These are phyloP conservation scores for Aurantiochytrium sp. DNA, from an alignment of 108 stramenopile genomes.

Conservation along the genomic window DNA sequence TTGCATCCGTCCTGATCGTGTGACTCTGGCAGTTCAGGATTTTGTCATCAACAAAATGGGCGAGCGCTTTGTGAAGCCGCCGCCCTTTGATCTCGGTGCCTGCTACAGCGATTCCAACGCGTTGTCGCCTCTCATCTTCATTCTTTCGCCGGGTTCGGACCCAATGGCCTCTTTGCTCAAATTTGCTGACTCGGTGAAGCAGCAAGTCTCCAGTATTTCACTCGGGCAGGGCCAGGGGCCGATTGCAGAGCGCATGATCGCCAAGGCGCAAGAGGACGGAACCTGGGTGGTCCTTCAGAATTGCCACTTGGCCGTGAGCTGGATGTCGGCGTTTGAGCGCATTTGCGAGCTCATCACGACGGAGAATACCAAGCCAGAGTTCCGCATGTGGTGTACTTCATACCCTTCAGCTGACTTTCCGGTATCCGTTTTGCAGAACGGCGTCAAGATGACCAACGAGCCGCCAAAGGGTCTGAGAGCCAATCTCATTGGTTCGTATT, in stretches of 20 bases:
- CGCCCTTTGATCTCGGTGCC: slow-evolving; percentile 47
- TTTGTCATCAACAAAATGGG: slow-evolving; percentile 50
- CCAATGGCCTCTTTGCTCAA: slow-evolving; percentile 52
- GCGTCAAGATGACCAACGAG: slow-evolving; percentile 65
- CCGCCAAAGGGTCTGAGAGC: slow-evolving; percentile 59
- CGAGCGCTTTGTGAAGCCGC: slow-evolving; percentile 51
- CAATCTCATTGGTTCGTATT: slow-evolving; percentile 37
- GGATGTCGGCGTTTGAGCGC: slow-evolving; percentile 53
- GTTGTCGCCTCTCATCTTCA: slow-evolving; percentile 47
- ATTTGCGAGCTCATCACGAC: slow-evolving; percentile 38
- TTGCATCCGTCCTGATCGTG: slow-evolving; percentile 48
- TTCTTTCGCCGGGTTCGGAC: slow-evolving; percentile 53
- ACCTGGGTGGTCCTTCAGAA: slow-evolving; percentile 61
- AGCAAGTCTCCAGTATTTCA: slow-evolving; percentile 38
- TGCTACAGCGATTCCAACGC: slow-evolving; percentile 50
- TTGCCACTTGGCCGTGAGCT: slow-evolving; percentile 53
- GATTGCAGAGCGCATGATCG: slow-evolving; percentile 47
- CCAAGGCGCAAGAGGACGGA: slow-evolving; percentile 36
- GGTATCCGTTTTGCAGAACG: slow-evolving; percentile 59
- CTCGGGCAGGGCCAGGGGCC: slow-evolving; percentile 57
- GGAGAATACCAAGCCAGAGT: slow-evolving; percentile 40
- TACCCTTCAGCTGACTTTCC: slow-evolving; percentile 56
- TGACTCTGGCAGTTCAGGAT: slow-evolving; percentile 37
- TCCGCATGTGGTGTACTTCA: slow-evolving; percentile 59
- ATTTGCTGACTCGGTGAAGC: slow-evolving; percentile 42